Percentiles rank a stretch among this genome's conserved stretches.
phyloP scores from a whole-genome alignment of 768 basidiomycete genomes.

The Boletus huronensis region DNA sequence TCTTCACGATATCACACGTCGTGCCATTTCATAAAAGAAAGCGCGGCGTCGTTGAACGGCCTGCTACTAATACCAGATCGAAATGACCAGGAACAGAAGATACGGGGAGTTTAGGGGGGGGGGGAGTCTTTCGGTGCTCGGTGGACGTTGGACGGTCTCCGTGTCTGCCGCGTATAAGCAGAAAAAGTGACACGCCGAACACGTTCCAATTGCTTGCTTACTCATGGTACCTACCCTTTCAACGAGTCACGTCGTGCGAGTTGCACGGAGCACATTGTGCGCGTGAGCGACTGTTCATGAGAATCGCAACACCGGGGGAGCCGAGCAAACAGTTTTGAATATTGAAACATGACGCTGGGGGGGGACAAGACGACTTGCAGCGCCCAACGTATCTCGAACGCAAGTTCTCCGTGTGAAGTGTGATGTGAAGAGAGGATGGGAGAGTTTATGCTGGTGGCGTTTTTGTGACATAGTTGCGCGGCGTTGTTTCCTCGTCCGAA shows the following conservation, averaged over 20 bases:
- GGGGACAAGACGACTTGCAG: background rate
- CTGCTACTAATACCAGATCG: too few species aligned
- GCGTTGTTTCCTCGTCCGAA: too few species aligned
- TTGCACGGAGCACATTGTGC: too few species aligned
- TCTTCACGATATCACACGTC: background rate
- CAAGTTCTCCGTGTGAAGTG: too few species aligned
- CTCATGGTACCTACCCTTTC: background rate
- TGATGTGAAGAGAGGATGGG: background rate
- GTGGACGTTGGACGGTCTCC: background rate
- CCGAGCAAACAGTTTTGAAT: too few species aligned
- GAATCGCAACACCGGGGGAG: too few species aligned
- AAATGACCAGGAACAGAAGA: background rate
- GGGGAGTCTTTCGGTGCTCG: background rate
- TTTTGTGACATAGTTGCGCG: too few species aligned
- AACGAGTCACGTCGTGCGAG: background rate
- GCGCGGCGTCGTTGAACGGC: background rate
- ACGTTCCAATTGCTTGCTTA: background rate
- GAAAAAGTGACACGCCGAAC: conserved; percentile 1
- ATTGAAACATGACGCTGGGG: too few species aligned
- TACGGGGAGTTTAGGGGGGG: too few species aligned
- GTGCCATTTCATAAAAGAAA: background rate
- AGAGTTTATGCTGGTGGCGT: background rate
- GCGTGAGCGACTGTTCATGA: background rate
- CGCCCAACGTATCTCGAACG: background rate
- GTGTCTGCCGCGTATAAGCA: background rate